These are phyloP conservation scores for Colletotrichum neosansevieriae DNA, from an alignment of 2,329 filamentous ascomycete species.

Conservation along the genomic window DNA sequence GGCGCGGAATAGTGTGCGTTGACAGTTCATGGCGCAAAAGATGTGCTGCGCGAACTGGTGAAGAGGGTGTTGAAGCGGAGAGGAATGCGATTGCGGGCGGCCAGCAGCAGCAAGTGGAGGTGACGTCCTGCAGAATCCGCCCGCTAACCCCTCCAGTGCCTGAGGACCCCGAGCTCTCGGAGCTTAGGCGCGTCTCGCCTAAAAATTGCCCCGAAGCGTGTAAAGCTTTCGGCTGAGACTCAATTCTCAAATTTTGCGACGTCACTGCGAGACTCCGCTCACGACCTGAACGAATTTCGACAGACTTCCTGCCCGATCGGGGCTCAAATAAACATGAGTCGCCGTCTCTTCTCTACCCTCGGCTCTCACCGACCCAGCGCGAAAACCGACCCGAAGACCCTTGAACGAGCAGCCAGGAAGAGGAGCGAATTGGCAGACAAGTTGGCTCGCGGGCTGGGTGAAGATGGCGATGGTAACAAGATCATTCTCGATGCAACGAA, in stretches of 20 bases:
- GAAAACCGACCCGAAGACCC: background rate
- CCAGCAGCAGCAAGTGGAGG: constrained; percentile 31
- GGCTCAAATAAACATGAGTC: background rate
- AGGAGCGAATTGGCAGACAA: constrained; percentile 39
- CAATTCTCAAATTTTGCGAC: constrained; percentile 2
- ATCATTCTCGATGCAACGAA: constrained; percentile 53
- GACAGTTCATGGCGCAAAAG: constrained; percentile 50
- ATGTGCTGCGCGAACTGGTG: background rate
- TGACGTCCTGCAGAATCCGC: constrained; percentile 12
- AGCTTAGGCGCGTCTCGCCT: constrained; percentile 33
- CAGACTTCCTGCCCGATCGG: background rate
- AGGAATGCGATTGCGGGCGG: background rate
- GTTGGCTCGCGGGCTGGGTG: constrained; percentile 49
- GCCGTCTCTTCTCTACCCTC: background rate
- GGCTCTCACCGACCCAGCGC: background rate
- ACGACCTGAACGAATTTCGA: background rate
- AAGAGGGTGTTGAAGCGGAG: constrained; percentile 4
- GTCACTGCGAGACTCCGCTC: background rate
- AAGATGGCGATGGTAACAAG: constrained; percentile 45
- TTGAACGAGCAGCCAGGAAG: background rate
- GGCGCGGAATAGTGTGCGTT: constrained; percentile 49
- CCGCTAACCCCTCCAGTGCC: constrained; percentile 14
- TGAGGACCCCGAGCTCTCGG: constrained; percentile 25
- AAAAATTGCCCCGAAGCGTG: constrained; percentile 39
- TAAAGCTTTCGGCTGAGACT: constrained; percentile 10